Evolutionary conservation across 2,329 filamentous ascomycete genomes (phyloP).

Genomic region (Claviceps fusiformis): DNA sequence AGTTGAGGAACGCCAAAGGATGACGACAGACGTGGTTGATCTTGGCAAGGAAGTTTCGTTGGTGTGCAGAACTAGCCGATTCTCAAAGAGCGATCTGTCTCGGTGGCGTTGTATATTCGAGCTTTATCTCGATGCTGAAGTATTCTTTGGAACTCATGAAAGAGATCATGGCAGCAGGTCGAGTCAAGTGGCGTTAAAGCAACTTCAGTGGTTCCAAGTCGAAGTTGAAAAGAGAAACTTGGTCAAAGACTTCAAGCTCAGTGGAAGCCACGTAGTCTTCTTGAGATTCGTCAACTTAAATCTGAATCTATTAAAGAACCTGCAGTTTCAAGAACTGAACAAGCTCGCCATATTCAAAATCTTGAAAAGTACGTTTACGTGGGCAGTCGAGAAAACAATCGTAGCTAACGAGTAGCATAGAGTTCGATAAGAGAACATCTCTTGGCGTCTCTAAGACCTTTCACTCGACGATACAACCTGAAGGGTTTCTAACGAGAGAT

Average conservation of each 20-base stretch:
- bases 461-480: conserved; percentile 42
- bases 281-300: conserved; percentile 61
- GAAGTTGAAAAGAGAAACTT: conserved; percentile 49
- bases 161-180: conserved; percentile 53
- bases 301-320: conserved; percentile 57
- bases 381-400: not conserved
- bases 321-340: conserved; percentile 79
- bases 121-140: conserved; percentile 62
- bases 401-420: conserved; percentile 23
- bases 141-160: conserved; percentile 74
- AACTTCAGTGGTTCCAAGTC: conserved; percentile 59
- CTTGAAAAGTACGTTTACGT: conserved; percentile 52
- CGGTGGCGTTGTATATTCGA: conserved; percentile 74
- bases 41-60: conserved; percentile 52
- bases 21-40: conserved; percentile 48
- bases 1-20: conserved; percentile 46
- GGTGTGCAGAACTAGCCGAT: conserved; percentile 49
- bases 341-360: conserved; percentile 67
- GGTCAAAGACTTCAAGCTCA: conserved; percentile 48
- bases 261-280: conserved; percentile 51
- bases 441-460: conserved; percentile 54
- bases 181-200: conserved; percentile 49
- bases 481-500: conserved; percentile 48
- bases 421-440: conserved; percentile 77
- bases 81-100: conserved; percentile 53